Percentiles rank a stretch among this genome's conserved stretches.
Evolutionary conservation across 2,329 filamentous ascomycete species (phyloP).

Genomic region (Metarhizium album): DNA sequence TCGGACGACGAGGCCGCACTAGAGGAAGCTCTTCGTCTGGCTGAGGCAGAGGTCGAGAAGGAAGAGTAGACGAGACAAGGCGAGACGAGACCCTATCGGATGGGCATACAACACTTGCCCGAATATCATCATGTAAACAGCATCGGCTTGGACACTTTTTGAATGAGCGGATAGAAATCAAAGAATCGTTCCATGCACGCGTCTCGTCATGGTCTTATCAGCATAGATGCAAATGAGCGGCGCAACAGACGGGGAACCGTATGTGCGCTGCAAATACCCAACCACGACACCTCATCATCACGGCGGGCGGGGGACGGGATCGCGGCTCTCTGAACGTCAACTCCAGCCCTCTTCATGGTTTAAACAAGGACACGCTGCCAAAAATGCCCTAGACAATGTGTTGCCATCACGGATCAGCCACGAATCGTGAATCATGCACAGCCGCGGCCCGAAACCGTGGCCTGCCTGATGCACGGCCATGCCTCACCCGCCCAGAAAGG

Average conservation of each 20-base stretch:
- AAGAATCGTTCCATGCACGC: background rate
- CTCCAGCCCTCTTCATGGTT: too few relatives aligned
- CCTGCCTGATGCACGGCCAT: background rate
- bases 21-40: conserved; percentile 23
- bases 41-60: conserved; percentile 18
- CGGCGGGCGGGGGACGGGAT: too few relatives aligned
- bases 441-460: background rate
- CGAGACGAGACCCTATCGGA: too few relatives aligned
- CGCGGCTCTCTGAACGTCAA: too few relatives aligned
- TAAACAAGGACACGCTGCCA: too few relatives aligned
- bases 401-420: too few relatives aligned
- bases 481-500: background rate
- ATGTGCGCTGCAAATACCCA: too few relatives aligned
- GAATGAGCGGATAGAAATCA: background rate
- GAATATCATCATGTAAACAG: background rate
- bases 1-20: conserved; percentile 27
- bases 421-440: background rate
- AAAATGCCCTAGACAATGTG: too few relatives aligned
- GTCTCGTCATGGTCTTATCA: background rate
- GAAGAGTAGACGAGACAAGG: conserved; percentile 3
- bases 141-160: background rate
- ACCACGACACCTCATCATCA: too few relatives aligned
- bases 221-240: too few relatives aligned
- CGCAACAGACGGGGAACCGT: too few relatives aligned
- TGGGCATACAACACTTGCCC: background rate